Evolutionary conservation across 805 yeast species (phyloP), one percentile per base, ranked within the genome.

Genomic region (Hyphopichia homilentoma): DNA sequence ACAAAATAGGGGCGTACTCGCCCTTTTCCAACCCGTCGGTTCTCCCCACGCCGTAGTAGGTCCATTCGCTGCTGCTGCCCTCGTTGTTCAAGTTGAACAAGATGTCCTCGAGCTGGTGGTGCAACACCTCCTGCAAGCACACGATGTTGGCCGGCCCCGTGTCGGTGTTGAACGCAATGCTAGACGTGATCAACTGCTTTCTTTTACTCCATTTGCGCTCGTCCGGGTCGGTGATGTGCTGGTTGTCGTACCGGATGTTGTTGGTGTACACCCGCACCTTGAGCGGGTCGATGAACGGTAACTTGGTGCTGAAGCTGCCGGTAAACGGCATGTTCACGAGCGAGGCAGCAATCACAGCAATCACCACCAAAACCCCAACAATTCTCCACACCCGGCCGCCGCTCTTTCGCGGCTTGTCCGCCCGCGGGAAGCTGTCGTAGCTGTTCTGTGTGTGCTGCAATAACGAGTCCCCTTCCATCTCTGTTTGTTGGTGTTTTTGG

Each of bases 231-330:
- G 54, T 50, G n/a, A n/a, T n/a, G 16, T 48, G 38, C 14, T 34
- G 40, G 42, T 67, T 68, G 37, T 69, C 76, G 36, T 49, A 67
- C 20, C 78, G 50, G 30, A 72, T 66, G 40, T 72, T 72, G 41
- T 72, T 65, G 15, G 72, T 61, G 43, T 70, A 71, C 4, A 52
- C 29, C 12, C 61, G 36, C 6, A 48, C 24, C 8, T 39, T 41
- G n/a, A 54, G 32, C 2, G 45, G 39, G 6, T 38, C 32, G 13
- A 21, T 14, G n/a, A n/a, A n/a, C n/a, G n/a, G n/a, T n/a, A n/a
- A n/a, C n/a, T n/a, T n/a, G n/a, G n/a, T n/a, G n/a, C n/a, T n/a
- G n/a, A n/a, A n/a, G n/a, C n/a, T n/a, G n/a, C n/a, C n/a, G n/a
- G n/a, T n/a, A n/a, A n/a, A n/a, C n/a, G n/a, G n/a, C n/a, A n/a